phyloP scores from a whole-genome alignment of 768 basidiomycete genomes.

The Trametes coccinea region DNA sequence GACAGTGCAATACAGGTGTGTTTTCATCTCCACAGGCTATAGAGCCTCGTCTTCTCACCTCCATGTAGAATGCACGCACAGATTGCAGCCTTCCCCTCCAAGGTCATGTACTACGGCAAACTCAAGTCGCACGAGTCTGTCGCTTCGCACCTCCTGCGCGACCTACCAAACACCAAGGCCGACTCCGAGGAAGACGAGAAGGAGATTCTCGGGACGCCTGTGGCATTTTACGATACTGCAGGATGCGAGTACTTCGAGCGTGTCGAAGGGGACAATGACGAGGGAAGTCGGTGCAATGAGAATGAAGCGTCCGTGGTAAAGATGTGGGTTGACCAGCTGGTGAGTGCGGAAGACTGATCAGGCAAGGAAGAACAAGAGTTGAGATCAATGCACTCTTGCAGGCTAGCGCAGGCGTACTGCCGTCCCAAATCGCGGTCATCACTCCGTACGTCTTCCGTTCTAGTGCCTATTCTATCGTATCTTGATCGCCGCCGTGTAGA shows the following conservation, averaged over 20 bases:
- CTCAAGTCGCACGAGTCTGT: slow-evolving; percentile 74
- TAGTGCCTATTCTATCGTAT: neutral
- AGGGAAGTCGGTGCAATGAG: slow-evolving; percentile 91
- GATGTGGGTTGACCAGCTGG: slow-evolving; percentile 80
- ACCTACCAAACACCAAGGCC: slow-evolving; percentile 56
- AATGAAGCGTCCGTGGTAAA: slow-evolving; percentile 90
- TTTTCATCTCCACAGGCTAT: neutral
- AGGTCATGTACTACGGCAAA: slow-evolving; percentile 72
- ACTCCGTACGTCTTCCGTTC: slow-evolving; percentile 59
- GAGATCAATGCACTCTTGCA: slow-evolving; percentile 27
- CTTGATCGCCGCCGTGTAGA: slow-evolving; percentile 35
- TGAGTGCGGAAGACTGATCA: slow-evolving; percentile 35
- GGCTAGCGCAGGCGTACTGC: slow-evolving; percentile 60
- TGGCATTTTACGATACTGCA: slow-evolving; percentile 93
- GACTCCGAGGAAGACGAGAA: slow-evolving; percentile 64
- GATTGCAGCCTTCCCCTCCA: slow-evolving; percentile 86
- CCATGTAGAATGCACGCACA: slow-evolving; percentile 77
- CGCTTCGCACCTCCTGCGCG: slow-evolving; percentile 66
- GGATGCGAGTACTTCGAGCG: slow-evolving; percentile 94
- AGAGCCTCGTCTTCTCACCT: neutral
- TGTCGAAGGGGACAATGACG: slow-evolving; percentile 74
- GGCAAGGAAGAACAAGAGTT: too few relatives aligned
- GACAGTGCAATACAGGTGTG: slow-evolving; percentile 83
- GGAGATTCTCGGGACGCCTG: slow-evolving; percentile 72
- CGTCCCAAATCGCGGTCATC: slow-evolving; percentile 82